Conservation (phyloP, 352 stramenopile genomes). For the Phytophthora agathidicida region DNA sequence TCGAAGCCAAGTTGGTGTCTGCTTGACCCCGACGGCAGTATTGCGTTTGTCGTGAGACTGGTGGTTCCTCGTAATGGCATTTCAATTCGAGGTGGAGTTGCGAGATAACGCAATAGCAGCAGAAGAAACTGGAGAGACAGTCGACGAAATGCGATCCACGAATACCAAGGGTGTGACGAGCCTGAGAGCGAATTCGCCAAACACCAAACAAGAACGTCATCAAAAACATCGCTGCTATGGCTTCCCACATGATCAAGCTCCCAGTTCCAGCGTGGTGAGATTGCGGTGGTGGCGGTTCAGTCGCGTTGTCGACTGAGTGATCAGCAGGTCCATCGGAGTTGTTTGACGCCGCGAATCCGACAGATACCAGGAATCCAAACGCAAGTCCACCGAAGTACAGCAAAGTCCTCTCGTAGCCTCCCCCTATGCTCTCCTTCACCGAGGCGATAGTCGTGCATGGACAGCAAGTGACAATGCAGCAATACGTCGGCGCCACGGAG, state of each 20-base stretch:
- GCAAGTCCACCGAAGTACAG: constrained; percentile 51
- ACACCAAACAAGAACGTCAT: constrained; percentile 46
- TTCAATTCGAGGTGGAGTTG: constrained; percentile 52
- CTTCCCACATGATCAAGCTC: constrained; percentile 18
- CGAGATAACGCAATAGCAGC: constrained; percentile 59
- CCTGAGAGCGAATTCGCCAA: constrained; percentile 43
- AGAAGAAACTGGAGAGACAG: constrained; percentile 44
- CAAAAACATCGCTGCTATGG: constrained; percentile 28
- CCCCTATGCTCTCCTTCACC: constrained; percentile 42
- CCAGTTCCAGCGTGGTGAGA: background rate
- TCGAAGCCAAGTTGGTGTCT: constrained; percentile 1
- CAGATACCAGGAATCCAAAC: constrained; percentile 41
- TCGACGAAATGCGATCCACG: constrained; percentile 42
- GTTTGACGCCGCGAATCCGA: constrained; percentile 34
- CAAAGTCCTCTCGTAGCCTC: constrained; percentile 44
- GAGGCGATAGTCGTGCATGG: constrained; percentile 50
- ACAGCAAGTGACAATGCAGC: constrained; percentile 44
- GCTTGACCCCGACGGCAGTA: constrained; percentile 3
- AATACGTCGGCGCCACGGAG: constrained; percentile 39
- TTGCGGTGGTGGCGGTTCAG: background rate
- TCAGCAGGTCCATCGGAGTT: constrained; percentile 1
- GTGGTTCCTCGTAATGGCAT: constrained; percentile 34
- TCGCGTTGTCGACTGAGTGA: background rate
- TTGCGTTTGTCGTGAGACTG: constrained; percentile 20
- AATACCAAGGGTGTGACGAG: constrained; percentile 50